Conservation (phyloP, 2,329 filamentous ascomycete genomes). For the Fusarium armeniacum region DNA sequence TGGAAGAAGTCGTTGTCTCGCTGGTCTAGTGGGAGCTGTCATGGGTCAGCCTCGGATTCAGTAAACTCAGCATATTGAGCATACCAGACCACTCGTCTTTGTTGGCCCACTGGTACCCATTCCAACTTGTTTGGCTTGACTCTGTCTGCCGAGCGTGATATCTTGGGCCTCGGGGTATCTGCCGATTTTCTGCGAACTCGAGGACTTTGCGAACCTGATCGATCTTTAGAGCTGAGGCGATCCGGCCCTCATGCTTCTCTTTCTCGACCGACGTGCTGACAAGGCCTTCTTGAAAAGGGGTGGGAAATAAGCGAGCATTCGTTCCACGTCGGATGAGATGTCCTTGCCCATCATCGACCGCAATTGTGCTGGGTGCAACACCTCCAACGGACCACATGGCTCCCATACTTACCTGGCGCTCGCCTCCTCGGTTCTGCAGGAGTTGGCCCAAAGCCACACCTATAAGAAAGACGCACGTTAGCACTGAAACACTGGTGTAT, state of each 20-base stretch:
- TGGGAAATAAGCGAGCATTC: conserved; percentile 75
- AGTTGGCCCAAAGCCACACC: conserved; percentile 49
- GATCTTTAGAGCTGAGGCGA: conserved; percentile 86
- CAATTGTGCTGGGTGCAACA: conserved; percentile 67
- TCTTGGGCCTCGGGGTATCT: conserved; percentile 19
- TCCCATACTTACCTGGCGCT: conserved; percentile 72
- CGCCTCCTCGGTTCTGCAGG: conserved; percentile 44
- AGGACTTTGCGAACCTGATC: conserved; percentile 78
- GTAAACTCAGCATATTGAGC: background rate
- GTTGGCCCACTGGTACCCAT: conserved; percentile 47
- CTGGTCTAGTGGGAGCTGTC: conserved; percentile 36
- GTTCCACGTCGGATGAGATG: conserved; percentile 77
- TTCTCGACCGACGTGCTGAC: conserved; percentile 69
- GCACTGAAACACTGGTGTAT: background rate
- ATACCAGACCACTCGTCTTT: conserved; percentile 33
- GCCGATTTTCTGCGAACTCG: conserved; percentile 59
- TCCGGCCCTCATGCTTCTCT: conserved; percentile 77
- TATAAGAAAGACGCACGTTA: conserved; percentile 24
- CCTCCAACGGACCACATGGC: conserved; percentile 84
- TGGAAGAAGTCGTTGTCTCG: conserved; percentile 66
- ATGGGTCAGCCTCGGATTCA: conserved; percentile 15
- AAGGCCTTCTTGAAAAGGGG: conserved; percentile 61
- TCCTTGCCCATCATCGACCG: conserved; percentile 73
- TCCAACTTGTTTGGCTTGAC: conserved; percentile 45
- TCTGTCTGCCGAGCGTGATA: conserved; percentile 1